Evolutionary conservation across 2,329 filamentous ascomycete species (phyloP).

Genomic region (Aureobasidium pullulans): DNA sequence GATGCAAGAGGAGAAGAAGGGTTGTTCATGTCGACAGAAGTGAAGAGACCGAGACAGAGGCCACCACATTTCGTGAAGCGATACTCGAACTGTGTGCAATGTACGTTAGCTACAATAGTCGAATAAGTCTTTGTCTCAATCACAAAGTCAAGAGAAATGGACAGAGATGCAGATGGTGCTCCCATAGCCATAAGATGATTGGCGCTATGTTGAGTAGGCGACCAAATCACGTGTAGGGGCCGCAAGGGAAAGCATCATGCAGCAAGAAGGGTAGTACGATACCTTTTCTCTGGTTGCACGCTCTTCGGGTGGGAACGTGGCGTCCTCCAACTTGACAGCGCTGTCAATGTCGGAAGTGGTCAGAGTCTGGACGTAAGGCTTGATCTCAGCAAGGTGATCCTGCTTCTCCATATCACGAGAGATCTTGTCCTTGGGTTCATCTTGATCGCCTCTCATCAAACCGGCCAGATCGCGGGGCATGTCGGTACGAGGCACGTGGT

Average conservation of each 20-base stretch:
- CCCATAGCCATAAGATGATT: not conserved
- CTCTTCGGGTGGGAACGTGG: slow-evolving; percentile 51
- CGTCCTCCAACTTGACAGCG: slow-evolving; percentile 52
- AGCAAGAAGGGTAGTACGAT: slow-evolving; percentile 16
- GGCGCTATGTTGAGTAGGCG: not conserved
- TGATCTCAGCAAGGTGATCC: slow-evolving; percentile 51
- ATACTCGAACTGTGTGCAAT: slow-evolving; percentile 61
- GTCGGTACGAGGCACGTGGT: not conserved
- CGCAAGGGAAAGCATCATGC: slow-evolving; percentile 1
- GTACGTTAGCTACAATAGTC: not conserved
- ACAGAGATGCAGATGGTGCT: not conserved
- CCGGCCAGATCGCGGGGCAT: slow-evolving; percentile 41
- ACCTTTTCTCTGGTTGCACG: slow-evolving; percentile 55
- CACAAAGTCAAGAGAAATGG: not conserved
- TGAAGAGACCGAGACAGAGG: slow-evolving; percentile 73
- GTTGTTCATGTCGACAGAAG: slow-evolving; percentile 50
- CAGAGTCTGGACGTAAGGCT: slow-evolving; percentile 68
- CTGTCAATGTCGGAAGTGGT: slow-evolving; percentile 58
- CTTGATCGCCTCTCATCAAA: slow-evolving; percentile 26
- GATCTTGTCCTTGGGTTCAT: slow-evolving; percentile 17
- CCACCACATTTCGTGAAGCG: slow-evolving; percentile 68
- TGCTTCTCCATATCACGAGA: slow-evolving; percentile 26
- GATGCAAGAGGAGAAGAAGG: slow-evolving; percentile 42
- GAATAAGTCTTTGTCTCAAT: not conserved
- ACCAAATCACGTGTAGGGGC: slow-evolving; percentile 12